Conservation (phyloP, 768 basidiomycete genomes). For the Calocybe indica region DNA sequence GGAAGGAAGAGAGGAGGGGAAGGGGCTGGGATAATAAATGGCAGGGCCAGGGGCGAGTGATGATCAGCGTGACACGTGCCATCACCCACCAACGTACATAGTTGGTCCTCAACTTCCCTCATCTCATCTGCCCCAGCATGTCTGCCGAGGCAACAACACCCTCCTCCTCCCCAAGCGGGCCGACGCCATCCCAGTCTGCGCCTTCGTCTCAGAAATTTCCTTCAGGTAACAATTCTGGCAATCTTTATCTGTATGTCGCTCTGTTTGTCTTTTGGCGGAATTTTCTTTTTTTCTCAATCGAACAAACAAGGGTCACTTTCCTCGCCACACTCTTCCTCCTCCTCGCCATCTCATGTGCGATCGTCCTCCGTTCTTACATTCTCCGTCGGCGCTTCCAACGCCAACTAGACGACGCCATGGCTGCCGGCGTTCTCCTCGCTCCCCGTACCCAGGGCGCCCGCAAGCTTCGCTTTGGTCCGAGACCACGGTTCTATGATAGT, state of each 20-base stretch:
- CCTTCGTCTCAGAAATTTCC: constrained; percentile 8
- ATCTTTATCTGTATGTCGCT: constrained; percentile 37
- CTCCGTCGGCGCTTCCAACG: constrained; percentile 52
- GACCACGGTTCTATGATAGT: constrained; percentile 45
- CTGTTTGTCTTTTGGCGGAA: neutral
- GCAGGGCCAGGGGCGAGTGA: neutral
- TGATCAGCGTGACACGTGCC: too few relatives aligned
- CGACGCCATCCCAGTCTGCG: constrained; percentile 9
- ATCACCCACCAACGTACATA: too few relatives aligned
- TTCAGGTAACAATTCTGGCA: constrained; percentile 19
- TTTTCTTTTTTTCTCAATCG: constrained; percentile 3
- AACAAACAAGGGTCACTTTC: constrained; percentile 53
- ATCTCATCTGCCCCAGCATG: too few relatives aligned
- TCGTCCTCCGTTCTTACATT: constrained; percentile 59
- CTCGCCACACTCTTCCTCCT: constrained; percentile 67
- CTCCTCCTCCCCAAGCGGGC: constrained; percentile 3
- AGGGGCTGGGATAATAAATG: constrained; percentile 4
- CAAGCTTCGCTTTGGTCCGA: constrained; percentile 36
- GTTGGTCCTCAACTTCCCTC: too few relatives aligned
- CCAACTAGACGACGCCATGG: constrained; percentile 46
- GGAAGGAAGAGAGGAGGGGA: constrained; percentile 3
- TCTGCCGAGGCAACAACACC: constrained; percentile 4
- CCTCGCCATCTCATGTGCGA: constrained; percentile 55
- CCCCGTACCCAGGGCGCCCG: constrained; percentile 32
- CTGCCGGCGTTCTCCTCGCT: constrained; percentile 41